These are phyloP conservation scores for Melampsora americana DNA, from an alignment of 1,284 basidiomycete genomes.

Conservation along the genomic window DNA sequence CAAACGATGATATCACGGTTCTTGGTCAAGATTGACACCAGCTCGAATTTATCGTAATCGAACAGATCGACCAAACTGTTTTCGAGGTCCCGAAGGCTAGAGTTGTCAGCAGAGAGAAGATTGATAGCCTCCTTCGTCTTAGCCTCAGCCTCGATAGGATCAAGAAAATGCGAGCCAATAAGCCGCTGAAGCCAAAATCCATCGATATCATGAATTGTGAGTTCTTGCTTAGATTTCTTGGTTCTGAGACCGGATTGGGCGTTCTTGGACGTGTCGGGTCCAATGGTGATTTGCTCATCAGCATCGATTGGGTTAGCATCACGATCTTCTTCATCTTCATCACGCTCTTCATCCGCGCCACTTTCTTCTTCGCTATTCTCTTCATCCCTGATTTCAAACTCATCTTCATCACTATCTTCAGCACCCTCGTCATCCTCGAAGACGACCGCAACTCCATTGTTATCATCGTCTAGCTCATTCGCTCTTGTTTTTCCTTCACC, in stretches of 20 bases:
- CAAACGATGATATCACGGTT: constrained; percentile 95
- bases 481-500: constrained; percentile 61
- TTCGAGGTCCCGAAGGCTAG: constrained; percentile 86
- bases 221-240: constrained; percentile 49
- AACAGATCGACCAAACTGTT: constrained; percentile 97
- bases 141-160: constrained; percentile 88
- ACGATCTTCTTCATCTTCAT: constrained; percentile 65
- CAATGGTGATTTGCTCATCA: constrained; percentile 55
- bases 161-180: constrained; percentile 82
- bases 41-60: constrained; percentile 81
- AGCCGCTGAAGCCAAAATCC: constrained; percentile 98
- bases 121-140: constrained; percentile 82
- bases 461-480: constrained; percentile 69
- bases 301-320: constrained; percentile 54
- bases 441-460: constrained; percentile 75
- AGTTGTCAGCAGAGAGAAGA: constrained; percentile 78
- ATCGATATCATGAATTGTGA: constrained; percentile 87
- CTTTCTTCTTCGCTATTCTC: constrained; percentile 76
- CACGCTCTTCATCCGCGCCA: constrained; percentile 64
- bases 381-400: constrained; percentile 75
- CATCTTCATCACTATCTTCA: constrained; percentile 77
- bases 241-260: constrained; percentile 33
- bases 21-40: constrained; percentile 86
- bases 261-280: constrained; percentile 54
- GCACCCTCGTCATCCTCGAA: constrained; percentile 76